phyloP scores from a whole-genome alignment of 192 early-diverging fungal genomes.

The Backusella psychrophila region DNA sequence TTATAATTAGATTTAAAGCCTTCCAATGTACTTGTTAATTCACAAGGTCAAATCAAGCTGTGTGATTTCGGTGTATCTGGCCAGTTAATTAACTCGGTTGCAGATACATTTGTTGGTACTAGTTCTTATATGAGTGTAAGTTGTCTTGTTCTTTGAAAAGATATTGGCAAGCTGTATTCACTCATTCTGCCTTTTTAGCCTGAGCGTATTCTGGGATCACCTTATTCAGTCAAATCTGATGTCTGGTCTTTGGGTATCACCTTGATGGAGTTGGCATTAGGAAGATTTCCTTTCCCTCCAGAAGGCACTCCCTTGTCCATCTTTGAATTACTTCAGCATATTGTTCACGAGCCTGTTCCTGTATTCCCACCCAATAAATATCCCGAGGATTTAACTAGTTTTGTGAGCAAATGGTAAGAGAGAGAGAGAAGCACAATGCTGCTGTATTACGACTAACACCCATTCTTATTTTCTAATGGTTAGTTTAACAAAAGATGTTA shows the following conservation, averaged over 20 bases:
- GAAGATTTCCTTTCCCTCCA: conserved; percentile 68
- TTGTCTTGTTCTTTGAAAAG: conserved; percentile 5
- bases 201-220: conserved; percentile 75
- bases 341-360: conserved; percentile 86
- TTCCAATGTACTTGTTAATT: conserved; percentile 85
- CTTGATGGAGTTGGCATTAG: conserved; percentile 77
- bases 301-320: conserved; percentile 53
- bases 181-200: conserved; percentile 40
- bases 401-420: conserved; percentile 23
- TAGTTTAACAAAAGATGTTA: conserved; percentile 56
- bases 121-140: conserved; percentile 80
- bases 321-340: conserved; percentile 92
- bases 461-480: neutral
- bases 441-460: too few species aligned
- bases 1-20: conserved; percentile 69
- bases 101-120: conserved; percentile 85
- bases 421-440: too few species aligned
- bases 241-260: conserved; percentile 84
- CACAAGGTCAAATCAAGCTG: conserved; percentile 74
- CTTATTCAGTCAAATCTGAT: conserved; percentile 79
- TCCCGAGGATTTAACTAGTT: conserved; percentile 11
- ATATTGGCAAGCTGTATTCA: neutral
- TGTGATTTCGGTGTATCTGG: conserved; percentile 93
- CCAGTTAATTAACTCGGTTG: conserved; percentile 80
- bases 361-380: conserved; percentile 27